Base-by-base conservation (phyloP, 768 basidiomycete genomes). In the Tulasnella sp. region DNA sequence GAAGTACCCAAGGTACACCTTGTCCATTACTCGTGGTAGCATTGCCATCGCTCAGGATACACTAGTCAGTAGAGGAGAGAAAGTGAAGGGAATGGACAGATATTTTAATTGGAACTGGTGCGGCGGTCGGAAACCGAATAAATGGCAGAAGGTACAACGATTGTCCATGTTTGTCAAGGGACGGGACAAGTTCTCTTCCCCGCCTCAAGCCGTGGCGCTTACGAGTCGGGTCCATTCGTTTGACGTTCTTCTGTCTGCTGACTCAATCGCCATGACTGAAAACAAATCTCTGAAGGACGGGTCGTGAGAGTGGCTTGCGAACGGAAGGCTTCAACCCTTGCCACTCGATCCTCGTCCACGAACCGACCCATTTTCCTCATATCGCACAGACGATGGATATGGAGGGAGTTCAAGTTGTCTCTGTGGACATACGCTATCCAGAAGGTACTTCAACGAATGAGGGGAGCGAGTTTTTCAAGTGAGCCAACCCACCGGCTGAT, bases 1-100 rank as follows among this genome's bases (percentile, higher is more conserved):
- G 71, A 73, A 73, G 71, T 73, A 73, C 40, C 20, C 46, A 10
- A 73, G 40, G 46, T 73, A 73, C 46, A 48, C 71, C 16, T 73
- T 73, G 46, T 73, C 71, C 46, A 73, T n/a, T 23, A 32, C 40
- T 23, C 71, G 71, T 26, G 71, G 46, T 35, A 73, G 37, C 39
- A 48, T 48, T n/a, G 71, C 16, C 71, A 73, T 73, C n/a, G 46
- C 16, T 73, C 5, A 11, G 40, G 2, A 20, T 29, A 42, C n/a
- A n/a, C n/a, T n/a, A n/a, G n/a, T n/a, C 18, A 70, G 71, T 29
- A 26, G 61, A 32, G 61, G 26, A 5, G 13, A 11, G 10, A 3
- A 13, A 32, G 26, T 16, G 61, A 29, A 32, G 32, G 13, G 61
- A 32, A 67, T 67, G 6, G 32, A 15, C 61, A 67, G 61, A 67